Base-by-base conservation (phyloP, 768 basidiomycete species). In the Leucosporidium yakuticum region DNA sequence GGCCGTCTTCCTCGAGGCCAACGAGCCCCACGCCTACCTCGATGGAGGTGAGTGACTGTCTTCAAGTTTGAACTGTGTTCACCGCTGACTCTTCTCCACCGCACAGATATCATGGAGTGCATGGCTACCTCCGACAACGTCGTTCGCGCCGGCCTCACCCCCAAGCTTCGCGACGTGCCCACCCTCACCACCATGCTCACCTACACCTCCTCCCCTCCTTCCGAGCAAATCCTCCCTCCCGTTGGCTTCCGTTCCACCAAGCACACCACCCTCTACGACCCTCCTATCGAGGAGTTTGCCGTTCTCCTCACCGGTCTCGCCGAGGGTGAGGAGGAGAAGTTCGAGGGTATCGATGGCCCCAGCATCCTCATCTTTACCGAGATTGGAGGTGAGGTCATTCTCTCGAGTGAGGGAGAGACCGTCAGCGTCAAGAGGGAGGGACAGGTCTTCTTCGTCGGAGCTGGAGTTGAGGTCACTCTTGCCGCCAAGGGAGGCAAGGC, bases 111-210 rank as follows among this genome's bases (percentile, higher is more conserved):
- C 79, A 91, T 98, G 77, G 96, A 98, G 77, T 95, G 92, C 81
- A 98, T 98, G 94, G 95, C 95, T 31, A 94, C 94, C 69, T 94
- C 91, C 0, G 96, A 99, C 81, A 98, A 98, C 78, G 96, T 99
- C 78, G 94, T 99, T 71, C 90, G 96, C 39, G 96, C 96, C 11
- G 96, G 96, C 20, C 86, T 99, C 50, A 99, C 96, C 0, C 95
- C 96, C 2, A 99, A 99, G 80, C 84, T 91, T 39, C 87, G 96
- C 62, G 96, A 99, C 78, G 87, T 99, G 47, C 86, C 87, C 15
- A 97, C 95, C 71, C 86, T 99, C 53, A 83, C 96, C 67, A 82
- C 85, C 6, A 88, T 89, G 70, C 84, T 98, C 67, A 97, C 93
- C 14, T 99, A 98, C 78, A 83, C 80, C 59, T 83, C 91, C 14